These are phyloP conservation scores for Zygoascus meyerae DNA, from an alignment of 1,139 yeast species.

Conservation along the genomic window DNA sequence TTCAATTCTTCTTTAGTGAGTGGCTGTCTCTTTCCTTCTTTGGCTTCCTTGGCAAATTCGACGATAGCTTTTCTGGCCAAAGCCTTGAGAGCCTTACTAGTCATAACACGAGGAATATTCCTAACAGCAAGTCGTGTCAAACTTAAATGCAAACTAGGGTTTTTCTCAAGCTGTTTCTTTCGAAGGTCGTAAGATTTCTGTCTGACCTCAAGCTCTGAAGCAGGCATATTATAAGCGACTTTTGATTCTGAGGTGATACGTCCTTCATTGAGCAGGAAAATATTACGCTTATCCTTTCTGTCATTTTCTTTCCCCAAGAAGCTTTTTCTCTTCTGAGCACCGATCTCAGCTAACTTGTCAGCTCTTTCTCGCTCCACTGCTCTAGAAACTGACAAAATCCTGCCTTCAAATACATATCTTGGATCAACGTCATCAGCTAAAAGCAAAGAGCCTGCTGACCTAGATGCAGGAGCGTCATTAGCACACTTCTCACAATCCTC, in stretches of 20 bases:
- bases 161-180: constrained; percentile 83
- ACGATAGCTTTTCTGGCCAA: constrained; percentile 93
- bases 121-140: constrained; percentile 91
- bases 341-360: constrained; percentile 61
- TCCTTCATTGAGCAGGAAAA: constrained; percentile 89
- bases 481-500: constrained; percentile 65
- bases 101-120: constrained; percentile 90
- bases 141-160: constrained; percentile 85
- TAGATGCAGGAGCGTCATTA: constrained; percentile 70
- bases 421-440: constrained; percentile 90
- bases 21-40: constrained; percentile 68
- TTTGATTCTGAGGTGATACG: constrained; percentile 77
- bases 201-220: constrained; percentile 77
- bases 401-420: constrained; percentile 85
- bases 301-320: constrained; percentile 73
- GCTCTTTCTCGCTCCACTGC: constrained; percentile 92
- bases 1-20: constrained; percentile 81
- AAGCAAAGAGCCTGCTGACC: constrained; percentile 62
- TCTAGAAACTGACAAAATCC: constrained; percentile 75
- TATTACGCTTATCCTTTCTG: constrained; percentile 75
- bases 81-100: constrained; percentile 80
- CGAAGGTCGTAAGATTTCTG: constrained; percentile 83
- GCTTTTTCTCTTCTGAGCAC: constrained; percentile 67
- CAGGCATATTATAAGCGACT: constrained; percentile 61
- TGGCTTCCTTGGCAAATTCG: constrained; percentile 90